Percentiles rank a stretch among this genome's conserved stretches.
These are phyloP conservation scores for Dovyalis caffra DNA, from an alignment of 345 rosid species.

Conservation along the genomic window DNA sequence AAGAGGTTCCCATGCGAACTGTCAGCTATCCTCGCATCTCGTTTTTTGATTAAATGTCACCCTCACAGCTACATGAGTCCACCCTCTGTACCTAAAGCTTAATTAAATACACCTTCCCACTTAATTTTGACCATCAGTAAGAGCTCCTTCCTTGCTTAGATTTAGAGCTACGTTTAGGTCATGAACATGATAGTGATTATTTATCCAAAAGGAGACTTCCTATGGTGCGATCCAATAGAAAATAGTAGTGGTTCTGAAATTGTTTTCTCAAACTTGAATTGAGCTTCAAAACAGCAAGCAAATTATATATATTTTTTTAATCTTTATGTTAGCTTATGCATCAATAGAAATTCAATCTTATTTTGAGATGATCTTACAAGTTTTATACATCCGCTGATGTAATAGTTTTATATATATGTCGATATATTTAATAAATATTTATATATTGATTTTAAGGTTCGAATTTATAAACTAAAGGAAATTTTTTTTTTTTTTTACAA, in stretches of 20 bases:
- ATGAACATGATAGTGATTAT: background rate
- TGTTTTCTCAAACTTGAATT: too few species aligned
- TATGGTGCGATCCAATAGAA: background rate
- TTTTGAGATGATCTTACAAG: too few species aligned
- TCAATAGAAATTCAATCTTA: too few species aligned
- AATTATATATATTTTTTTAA: too few species aligned
- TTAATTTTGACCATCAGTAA: background rate
- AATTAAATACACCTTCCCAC: background rate
- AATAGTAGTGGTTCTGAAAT: background rate
- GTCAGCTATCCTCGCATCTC: background rate
- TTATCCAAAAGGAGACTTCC: background rate
- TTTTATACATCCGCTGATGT: too few species aligned
- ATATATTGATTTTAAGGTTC: too few species aligned
- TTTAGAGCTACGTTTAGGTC: background rate
- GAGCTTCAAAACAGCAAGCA: too few species aligned
- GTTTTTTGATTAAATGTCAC: background rate
- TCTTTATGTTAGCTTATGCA: too few species aligned
- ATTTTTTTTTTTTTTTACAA: too few species aligned
- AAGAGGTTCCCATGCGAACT: background rate
- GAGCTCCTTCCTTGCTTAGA: background rate
- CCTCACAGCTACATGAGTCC: background rate
- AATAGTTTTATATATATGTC: too few species aligned
- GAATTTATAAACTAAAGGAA: too few species aligned
- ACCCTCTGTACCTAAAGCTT: background rate
- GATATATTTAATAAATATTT: too few species aligned